phyloP scores from a whole-genome alignment of 306 rosid species.

The Lagenaria siceraria region DNA sequence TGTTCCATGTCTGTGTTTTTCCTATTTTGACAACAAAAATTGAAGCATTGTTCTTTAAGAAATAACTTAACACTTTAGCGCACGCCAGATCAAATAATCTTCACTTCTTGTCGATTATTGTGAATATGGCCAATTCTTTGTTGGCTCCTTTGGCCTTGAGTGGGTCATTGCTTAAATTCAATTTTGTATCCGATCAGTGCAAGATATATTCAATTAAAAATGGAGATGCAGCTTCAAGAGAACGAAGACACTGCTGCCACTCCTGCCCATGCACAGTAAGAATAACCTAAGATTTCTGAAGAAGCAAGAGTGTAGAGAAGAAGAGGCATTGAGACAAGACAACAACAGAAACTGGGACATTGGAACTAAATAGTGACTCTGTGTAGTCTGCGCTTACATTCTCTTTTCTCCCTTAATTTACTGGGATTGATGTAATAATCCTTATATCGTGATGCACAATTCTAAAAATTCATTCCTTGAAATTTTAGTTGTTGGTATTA shows the following conservation, averaged over 20 bases:
- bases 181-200: background rate
- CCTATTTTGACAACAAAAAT: background rate
- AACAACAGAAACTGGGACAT: background rate
- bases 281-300: background rate
- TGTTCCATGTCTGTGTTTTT: background rate
- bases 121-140: background rate
- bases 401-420: background rate
- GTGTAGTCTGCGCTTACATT: conserved; percentile 2
- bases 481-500: background rate
- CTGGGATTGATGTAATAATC: background rate
- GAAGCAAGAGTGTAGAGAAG: background rate
- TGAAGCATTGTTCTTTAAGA: background rate
- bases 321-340: background rate
- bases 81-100: background rate
- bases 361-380: background rate
- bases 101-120: background rate
- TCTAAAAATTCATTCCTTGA: background rate
- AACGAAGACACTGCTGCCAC: background rate
- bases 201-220: background rate
- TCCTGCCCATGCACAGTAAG: background rate
- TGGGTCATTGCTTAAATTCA: background rate
- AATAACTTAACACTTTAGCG: background rate
- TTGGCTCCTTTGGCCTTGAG: background rate
- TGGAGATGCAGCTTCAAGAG: background rate
- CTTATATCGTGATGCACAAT: background rate